Conservation (phyloP, 495 filamentous ascomycete species). For the Penicillium angulare region DNA sequence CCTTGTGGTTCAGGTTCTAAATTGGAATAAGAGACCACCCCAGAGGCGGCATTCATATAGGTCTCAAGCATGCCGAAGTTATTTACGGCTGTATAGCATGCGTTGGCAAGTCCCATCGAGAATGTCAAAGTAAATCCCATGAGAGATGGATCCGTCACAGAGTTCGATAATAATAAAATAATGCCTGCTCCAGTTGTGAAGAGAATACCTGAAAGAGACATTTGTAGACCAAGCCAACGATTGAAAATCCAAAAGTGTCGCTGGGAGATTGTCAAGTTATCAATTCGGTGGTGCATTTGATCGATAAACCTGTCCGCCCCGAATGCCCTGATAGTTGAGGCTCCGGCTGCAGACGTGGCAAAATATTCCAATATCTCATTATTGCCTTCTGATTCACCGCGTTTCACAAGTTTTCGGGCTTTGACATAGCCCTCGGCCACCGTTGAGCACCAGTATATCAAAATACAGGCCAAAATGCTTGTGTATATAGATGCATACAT, state of each 20-base stretch:
- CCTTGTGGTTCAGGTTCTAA: neutral
- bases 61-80: neutral
- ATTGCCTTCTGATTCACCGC: neutral
- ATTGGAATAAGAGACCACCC: neutral
- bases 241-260: conserved; percentile 5
- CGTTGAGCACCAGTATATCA: neutral
- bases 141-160: neutral
- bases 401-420: neutral
- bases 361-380: neutral
- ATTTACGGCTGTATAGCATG: neutral
- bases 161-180: neutral
- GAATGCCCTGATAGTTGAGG: neutral
- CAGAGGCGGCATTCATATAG: neutral
- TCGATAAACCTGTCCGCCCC: neutral
- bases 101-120: neutral
- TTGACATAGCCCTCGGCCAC: neutral
- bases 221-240: conserved; percentile 1
- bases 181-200: neutral
- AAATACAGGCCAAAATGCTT: neutral
- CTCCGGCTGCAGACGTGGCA: neutral
- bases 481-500: neutral
- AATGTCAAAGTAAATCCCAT: neutral
- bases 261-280: neutral
- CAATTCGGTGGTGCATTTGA: neutral
- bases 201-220: neutral